Conservation (phyloP, 1,284 basidiomycete genomes). For the Malassezia nana region DNA sequence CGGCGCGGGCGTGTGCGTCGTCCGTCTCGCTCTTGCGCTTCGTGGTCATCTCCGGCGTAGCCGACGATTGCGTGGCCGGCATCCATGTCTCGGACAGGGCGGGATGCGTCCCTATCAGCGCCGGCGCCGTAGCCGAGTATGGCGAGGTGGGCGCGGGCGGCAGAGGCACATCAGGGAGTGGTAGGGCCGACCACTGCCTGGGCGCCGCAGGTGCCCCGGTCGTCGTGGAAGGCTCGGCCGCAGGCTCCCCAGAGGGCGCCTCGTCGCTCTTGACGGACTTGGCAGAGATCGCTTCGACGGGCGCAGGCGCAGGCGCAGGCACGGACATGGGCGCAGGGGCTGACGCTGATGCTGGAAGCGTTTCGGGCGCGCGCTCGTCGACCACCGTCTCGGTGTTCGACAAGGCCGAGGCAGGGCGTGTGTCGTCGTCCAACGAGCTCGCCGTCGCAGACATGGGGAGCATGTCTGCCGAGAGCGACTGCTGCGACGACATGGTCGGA, state of each 20-base stretch:
- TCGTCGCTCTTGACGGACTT: no score
- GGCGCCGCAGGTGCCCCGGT: neutral
- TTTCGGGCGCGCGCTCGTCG: neutral
- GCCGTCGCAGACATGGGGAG: neutral
- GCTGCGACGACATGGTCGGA: neutral
- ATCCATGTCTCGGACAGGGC: neutral
- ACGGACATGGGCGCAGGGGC: neutral
- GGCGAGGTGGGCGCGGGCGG: neutral
- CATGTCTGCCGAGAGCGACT: neutral
- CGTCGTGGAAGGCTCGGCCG: neutral
- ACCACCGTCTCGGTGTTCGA: neutral
- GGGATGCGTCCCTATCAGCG: neutral
- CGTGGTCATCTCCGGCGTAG: neutral
- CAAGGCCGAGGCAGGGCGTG: neutral
- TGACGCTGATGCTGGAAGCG: neutral
- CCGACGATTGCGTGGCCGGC: neutral
- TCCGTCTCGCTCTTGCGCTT: slow-evolving; percentile 14
- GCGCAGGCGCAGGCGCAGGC: neutral
- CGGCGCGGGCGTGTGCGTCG: neutral
- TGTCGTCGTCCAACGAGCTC: neutral
- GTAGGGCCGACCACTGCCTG: no score
- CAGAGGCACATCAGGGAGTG: neutral
- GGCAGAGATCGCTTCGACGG: no score
- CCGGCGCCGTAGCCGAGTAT: neutral
- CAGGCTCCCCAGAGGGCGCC: no score